Evolutionary conservation across 2,329 filamentous ascomycete genomes (phyloP).

Genomic region (Neoscytalidium dimidiatum): DNA sequence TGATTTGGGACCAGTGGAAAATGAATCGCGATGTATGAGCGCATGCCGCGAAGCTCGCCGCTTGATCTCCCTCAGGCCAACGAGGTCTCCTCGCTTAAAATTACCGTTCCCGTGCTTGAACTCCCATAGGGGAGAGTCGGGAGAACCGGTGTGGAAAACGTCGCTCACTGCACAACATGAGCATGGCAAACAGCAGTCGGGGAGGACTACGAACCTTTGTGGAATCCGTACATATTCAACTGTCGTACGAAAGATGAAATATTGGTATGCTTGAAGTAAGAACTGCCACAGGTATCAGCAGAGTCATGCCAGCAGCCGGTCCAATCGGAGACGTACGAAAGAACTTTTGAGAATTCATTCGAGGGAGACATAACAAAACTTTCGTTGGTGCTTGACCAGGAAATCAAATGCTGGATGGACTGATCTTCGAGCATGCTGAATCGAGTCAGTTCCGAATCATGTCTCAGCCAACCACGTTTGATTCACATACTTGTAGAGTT

Average conservation of each 20-base stretch:
- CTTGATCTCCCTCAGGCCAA: conserved; percentile 92
- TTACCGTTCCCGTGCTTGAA: conserved; percentile 98
- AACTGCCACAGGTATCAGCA: conserved; percentile 53
- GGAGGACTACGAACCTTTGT: conserved; percentile 71
- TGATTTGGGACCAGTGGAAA: conserved; percentile 69
- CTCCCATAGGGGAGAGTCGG: conserved; percentile 94
- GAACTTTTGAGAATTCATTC: conserved; percentile 94
- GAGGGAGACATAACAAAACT: conserved; percentile 99
- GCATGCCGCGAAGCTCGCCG: conserved; percentile 90
- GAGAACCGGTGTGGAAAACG: conserved; percentile 92
- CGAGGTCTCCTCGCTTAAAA: conserved; percentile 92
- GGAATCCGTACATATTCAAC: conserved; percentile 99
- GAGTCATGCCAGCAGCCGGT: conserved; percentile 19
- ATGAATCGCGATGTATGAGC: conserved; percentile 88
- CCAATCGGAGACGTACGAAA: conserved; percentile 70
- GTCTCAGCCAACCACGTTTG: conserved; percentile 1
- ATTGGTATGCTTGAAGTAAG: conserved; percentile 99
- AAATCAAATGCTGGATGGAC: conserved; percentile 91
- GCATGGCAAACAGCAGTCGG: neutral
- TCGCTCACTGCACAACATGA: conserved; percentile 73
- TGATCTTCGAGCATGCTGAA: conserved; percentile 92
- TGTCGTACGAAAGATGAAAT: conserved; percentile 98
- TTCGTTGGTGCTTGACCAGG: conserved; percentile 90
- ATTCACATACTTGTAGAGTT: conserved; percentile 84
- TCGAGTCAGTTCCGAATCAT: conserved; percentile 31